Conservation (phyloP, 2,329 filamentous ascomycete species). For the Diaporthe longicolla region DNA sequence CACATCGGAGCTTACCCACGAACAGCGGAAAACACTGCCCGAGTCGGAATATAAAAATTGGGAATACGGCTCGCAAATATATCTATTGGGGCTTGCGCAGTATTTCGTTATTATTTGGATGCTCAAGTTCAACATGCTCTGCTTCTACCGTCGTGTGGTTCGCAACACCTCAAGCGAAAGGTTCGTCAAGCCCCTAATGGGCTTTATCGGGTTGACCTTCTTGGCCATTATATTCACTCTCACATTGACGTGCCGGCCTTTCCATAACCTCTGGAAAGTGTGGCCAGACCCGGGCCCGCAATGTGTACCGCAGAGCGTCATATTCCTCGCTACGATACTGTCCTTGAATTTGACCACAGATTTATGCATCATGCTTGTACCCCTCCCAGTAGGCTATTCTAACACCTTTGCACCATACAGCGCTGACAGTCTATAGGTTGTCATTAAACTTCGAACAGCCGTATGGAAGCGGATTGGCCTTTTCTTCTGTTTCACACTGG, state of each 20-base stretch:
- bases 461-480: constrained; percentile 5
- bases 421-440: background rate
- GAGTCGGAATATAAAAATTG: constrained; percentile 2
- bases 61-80: background rate
- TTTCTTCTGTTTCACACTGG: constrained; percentile 1
- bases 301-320: background rate
- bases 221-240: background rate
- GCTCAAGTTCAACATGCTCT: constrained; percentile 21
- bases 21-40: constrained; percentile 3
- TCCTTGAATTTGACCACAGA: background rate
- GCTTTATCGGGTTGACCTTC: background rate
- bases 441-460: background rate
- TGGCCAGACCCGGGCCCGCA: constrained; percentile 5
- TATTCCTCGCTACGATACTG: background rate
- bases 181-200: constrained; percentile 5
- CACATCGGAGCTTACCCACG: background rate
- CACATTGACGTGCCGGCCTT: background rate
- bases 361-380: constrained; percentile 6
- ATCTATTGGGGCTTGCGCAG: background rate
- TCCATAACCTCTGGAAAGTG: constrained; percentile 8
- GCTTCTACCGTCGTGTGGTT: constrained; percentile 7
- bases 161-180: constrained; percentile 4
- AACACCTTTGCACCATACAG: background rate
- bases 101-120: constrained; percentile 7
- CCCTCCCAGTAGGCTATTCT: background rate